These are phyloP conservation scores for Flammula alnicola DNA, from an alignment of 1,284 basidiomycete genomes.

Conservation along the genomic window DNA sequence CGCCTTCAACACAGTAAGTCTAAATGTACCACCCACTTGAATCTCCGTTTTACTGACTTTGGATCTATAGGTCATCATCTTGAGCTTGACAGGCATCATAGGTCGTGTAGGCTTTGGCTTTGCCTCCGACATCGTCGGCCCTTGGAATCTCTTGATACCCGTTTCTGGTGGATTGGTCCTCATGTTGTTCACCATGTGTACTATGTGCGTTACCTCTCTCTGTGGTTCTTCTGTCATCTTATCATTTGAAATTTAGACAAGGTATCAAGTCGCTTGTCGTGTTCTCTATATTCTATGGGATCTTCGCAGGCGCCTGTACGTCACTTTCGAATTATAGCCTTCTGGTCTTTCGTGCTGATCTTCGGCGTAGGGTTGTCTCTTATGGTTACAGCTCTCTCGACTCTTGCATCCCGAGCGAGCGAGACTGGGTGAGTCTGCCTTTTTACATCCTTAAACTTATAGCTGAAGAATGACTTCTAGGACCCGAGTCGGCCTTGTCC, in stretches of 20 bases:
- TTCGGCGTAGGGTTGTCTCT: conserved; percentile 27
- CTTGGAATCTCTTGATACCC: conserved; percentile 26
- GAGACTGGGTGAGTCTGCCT: conserved; percentile 28
- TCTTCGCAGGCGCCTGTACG: conserved; percentile 30
- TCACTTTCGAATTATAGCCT: not conserved
- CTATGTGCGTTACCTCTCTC: conserved; percentile 25
- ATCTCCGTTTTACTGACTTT: no score
- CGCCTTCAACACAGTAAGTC: conserved; percentile 25
- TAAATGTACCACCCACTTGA: no score
- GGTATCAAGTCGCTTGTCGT: conserved; percentile 24
- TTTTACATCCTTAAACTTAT: no score
- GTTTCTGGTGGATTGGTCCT: conserved; percentile 24
- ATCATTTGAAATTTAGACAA: conserved; percentile 21
- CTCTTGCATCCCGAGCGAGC: conserved; percentile 23
- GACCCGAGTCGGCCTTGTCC: conserved; percentile 27
- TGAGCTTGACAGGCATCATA: conserved; percentile 26
- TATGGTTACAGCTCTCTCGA: conserved; percentile 25
- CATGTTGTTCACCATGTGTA: conserved; percentile 26
- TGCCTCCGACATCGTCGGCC: conserved; percentile 28
- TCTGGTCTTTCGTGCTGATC: not conserved
- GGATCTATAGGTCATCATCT: conserved; percentile 25
- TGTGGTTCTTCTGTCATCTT: no score
- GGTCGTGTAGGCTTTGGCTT: conserved; percentile 25
- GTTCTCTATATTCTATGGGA: conserved; percentile 28
- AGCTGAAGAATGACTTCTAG: no score